These are phyloP conservation scores for Pichia exigua DNA, from an alignment of 805 yeast genomes.

Conservation along the genomic window DNA sequence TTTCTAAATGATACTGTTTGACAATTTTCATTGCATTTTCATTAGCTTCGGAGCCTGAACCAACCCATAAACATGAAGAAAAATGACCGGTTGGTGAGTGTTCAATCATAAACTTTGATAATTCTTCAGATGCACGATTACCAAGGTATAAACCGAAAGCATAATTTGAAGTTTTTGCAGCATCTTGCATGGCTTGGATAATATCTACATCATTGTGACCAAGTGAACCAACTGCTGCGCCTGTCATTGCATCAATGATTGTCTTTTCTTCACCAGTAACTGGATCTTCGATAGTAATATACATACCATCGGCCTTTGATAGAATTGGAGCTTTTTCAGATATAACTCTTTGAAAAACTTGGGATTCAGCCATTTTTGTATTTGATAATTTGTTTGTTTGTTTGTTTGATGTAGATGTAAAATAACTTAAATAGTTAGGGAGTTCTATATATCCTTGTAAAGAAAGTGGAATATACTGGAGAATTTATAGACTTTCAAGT, in stretches of 20 bases:
- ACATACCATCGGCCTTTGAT: slow-evolving; percentile 16
- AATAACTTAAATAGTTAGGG: neutral
- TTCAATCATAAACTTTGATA: slow-evolving; percentile 37
- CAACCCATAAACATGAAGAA: slow-evolving; percentile 40
- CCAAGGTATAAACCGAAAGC: slow-evolving; percentile 29
- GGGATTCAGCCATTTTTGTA: slow-evolving; percentile 11
- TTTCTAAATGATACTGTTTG: slow-evolving; percentile 38
- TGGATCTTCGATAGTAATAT: slow-evolving; percentile 29
- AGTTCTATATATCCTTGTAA: too few species aligned
- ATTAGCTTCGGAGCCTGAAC: slow-evolving; percentile 75
- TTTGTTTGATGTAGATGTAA: neutral
- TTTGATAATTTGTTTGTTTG: neutral
- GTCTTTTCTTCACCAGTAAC: slow-evolving; percentile 29
- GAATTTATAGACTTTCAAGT: neutral
- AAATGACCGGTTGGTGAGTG: slow-evolving; percentile 34
- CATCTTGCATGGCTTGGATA: slow-evolving; percentile 32
- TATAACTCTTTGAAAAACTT: slow-evolving; percentile 17
- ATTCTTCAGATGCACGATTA: slow-evolving; percentile 35
- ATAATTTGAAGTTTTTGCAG: slow-evolving; percentile 31
- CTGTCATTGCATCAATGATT: slow-evolving; percentile 40
- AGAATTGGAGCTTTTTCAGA: slow-evolving; percentile 17
- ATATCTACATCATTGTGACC: slow-evolving; percentile 38
- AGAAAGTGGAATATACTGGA: neutral
- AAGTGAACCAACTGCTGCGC: slow-evolving; percentile 46
- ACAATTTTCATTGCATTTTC: slow-evolving; percentile 75